Evolutionary conservation across 2,329 filamentous ascomycete species (phyloP), one percentile per base, ranked within the genome.

Genomic region (Neopestalotiopsis sp.): DNA sequence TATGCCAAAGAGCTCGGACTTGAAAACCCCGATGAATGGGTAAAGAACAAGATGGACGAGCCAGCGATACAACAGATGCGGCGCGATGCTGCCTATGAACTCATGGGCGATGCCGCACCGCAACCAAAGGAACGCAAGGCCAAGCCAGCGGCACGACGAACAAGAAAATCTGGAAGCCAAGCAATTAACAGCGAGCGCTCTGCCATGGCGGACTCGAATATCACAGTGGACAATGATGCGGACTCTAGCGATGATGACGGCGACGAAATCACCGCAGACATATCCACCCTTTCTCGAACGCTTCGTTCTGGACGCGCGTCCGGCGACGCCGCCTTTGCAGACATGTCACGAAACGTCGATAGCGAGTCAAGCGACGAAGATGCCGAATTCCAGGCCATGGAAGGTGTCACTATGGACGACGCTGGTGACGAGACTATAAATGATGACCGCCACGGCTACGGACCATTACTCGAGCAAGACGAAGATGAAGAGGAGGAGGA

Each of bases 1-100:
- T 69, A 69, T 57, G 67, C 69, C 6, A 24, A 42, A 30, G 67
- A 70, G 30, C 32, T 70, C 20, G 63, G 38, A 4, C 58, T 70
- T 14, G 62, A 57, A 4, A 40, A 66, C 20, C 52, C 56, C 1
- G 66, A 65, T 7, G 66, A 59, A 38, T 70, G 69, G 67, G 67
- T 69, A 20, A 64, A 59, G 42, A 20, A 12, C 13, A 70, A 70
- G 63, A 68, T 70, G 67, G 34, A 66, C 12, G 69, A 70, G 32
- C 62, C 67, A 30, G 60, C 42, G 17, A 52, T 63, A 24, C 56
- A 40, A 5, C 38, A 64, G 56, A 66, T 63, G 34, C 24, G 67
- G 14, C 61, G 57, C 9, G 67, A 60, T 14, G 59, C 49, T 9
- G 64, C 66, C 13, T 34, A 65, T 14, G 38, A 65, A 52, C n/a